Base-by-base conservation (phyloP, 2,329 filamentous ascomycete species). In the Colletotrichum gigasporum region DNA sequence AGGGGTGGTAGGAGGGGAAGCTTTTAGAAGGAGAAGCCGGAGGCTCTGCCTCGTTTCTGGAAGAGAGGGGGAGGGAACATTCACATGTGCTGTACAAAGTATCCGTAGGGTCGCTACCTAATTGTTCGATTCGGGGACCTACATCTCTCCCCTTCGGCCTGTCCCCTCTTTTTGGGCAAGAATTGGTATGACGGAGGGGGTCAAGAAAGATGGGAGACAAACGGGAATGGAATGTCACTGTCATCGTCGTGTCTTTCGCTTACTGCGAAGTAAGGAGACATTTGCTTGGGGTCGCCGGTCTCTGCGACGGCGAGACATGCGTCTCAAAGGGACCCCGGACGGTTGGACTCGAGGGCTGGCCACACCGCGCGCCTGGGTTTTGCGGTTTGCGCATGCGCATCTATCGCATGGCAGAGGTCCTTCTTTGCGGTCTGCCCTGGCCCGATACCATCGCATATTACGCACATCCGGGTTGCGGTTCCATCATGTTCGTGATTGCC, bases 51-150 rank as follows among this genome's bases (percentile, higher is more conserved):
- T n/a, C n/a, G n/a, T n/a, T n/a, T n/a, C n/a, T 9, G n/a, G 30
- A 26, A 12, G 39, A 39, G 32, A 34, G 4, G 32, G 53, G 41
- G 41, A 45, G 42, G 54, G 18, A 24, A 47, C 20, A 47, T 53
- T 63, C 47, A 58, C 60, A 63, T 63, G 60, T 35, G 20, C 24
- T 50, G n/a, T n/a, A n/a, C n/a, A n/a, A n/a, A n/a, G n/a, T n/a
- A n/a, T n/a, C n/a, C n/a, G n/a, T n/a, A n/a, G n/a, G n/a, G n/a
- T n/a, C n/a, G n/a, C n/a, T n/a, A n/a, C n/a, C n/a, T n/a, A n/a
- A n/a, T n/a, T n/a, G n/a, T n/a, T n/a, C n/a, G n/a, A n/a, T n/a
- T n/a, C n/a, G n/a, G n/a, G n/a, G n/a, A n/a, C n/a, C n/a, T n/a
- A n/a, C n/a, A n/a, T n/a, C n/a, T 56, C 14, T 16, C 14, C 18